These are phyloP conservation scores for Colletotrichum graminicola DNA, from an alignment of 2,329 filamentous ascomycete species.

Conservation along the genomic window DNA sequence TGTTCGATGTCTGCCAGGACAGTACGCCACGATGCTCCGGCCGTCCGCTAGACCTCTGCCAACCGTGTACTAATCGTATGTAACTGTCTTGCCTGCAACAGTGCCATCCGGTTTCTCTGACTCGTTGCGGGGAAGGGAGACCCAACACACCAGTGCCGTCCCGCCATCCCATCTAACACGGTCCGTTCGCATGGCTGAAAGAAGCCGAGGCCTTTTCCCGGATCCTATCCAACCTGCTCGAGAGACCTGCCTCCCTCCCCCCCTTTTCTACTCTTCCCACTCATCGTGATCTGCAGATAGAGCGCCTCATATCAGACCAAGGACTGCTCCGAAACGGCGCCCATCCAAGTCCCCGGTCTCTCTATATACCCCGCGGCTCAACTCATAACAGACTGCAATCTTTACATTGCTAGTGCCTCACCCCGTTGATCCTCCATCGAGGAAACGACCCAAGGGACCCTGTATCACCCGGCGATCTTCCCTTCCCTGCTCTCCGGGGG, in stretches of 20 bases:
- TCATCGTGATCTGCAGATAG: background rate
- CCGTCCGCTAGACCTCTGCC: slow-evolving; percentile 1
- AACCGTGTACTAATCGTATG: no score
- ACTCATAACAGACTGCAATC: slow-evolving; percentile 5
- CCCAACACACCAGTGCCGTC: slow-evolving; percentile 13
- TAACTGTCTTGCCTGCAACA: background rate
- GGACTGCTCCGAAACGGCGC: background rate
- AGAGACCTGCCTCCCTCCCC: slow-evolving; percentile 25
- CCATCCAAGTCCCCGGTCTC: background rate
- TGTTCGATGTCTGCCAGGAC: background rate
- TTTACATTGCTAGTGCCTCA: slow-evolving; percentile 24
- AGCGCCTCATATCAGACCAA: background rate
- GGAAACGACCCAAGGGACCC: slow-evolving; percentile 9
- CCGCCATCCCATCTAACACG: slow-evolving; percentile 20
- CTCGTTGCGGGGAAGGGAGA: slow-evolving; percentile 28
- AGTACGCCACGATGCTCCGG: background rate
- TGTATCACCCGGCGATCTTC: slow-evolving; percentile 15
- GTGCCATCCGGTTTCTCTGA: slow-evolving; percentile 12
- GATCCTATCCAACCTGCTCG: slow-evolving; percentile 7
- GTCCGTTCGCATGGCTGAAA: slow-evolving; percentile 25
- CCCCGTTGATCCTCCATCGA: slow-evolving; percentile 26
- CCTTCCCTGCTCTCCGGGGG: slow-evolving; percentile 21
- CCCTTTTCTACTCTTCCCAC: background rate
- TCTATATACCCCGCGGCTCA: background rate
- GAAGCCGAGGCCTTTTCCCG: slow-evolving; percentile 16